Evolutionary conservation across 805 yeast species (phyloP).

Genomic region (Lipomyces orientalis): DNA sequence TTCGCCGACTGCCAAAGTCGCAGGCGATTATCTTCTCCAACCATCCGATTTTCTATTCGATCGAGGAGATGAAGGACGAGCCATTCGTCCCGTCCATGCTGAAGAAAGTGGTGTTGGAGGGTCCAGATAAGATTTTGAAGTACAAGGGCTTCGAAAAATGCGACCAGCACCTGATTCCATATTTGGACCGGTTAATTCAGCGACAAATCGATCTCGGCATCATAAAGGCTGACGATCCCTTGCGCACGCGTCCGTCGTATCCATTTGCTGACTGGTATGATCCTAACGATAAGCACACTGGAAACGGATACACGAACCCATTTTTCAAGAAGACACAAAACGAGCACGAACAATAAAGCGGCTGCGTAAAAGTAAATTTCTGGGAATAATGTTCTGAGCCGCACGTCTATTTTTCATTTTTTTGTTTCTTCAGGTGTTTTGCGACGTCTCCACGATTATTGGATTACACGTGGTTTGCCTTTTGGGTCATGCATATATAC

Average conservation of each 20-base stretch:
- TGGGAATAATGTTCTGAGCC: background rate
- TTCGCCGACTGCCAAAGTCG: constrained; percentile 68
- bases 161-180: constrained; percentile 64
- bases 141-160: constrained; percentile 66
- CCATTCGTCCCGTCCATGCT: constrained; percentile 70
- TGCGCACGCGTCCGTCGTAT: constrained; percentile 63
- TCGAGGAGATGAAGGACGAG: constrained; percentile 81
- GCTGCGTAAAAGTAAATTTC: background rate
- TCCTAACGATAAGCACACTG: constrained; percentile 26
- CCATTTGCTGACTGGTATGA: constrained; percentile 41
- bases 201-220: constrained; percentile 64
- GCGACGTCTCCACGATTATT: background rate
- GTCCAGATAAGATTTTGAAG: constrained; percentile 66
- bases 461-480: background rate
- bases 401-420: too few species aligned
- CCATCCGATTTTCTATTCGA: constrained; percentile 73
- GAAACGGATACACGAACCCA: constrained; percentile 33
- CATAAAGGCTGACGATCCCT: constrained; percentile 60
- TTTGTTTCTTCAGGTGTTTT: background rate
- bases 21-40: constrained; percentile 73
- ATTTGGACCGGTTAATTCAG: constrained; percentile 61
- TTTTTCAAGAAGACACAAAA: constrained; percentile 5
- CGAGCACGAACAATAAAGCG: background rate
- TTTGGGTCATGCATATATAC: background rate
- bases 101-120: constrained; percentile 66